phyloP scores from a whole-genome alignment of 768 basidiomycete genomes.

The Leccinum ochraceum region DNA sequence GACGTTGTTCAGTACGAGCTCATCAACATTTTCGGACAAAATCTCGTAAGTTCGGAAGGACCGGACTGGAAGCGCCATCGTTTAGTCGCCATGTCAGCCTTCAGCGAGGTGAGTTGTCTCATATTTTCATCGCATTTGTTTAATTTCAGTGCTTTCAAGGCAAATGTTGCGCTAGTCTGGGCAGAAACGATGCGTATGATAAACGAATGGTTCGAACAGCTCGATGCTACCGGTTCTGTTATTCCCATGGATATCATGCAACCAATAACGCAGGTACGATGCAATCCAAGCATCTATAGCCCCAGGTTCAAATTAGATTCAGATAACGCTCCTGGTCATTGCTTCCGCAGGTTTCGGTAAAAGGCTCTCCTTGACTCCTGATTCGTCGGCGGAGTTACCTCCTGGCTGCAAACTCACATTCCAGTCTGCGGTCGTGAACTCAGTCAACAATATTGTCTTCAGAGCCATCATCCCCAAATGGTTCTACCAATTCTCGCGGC shows the following conservation, averaged over 20 bases:
- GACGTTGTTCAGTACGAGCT: no score
- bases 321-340: constrained; percentile 42
- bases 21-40: no score
- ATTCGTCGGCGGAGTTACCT: constrained; percentile 26
- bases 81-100: no score
- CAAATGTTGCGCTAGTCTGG: constrained; percentile 52
- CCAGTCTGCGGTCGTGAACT: constrained; percentile 34
- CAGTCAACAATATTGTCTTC: constrained; percentile 27
- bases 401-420: constrained; percentile 38
- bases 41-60: no score
- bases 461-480: constrained; percentile 36
- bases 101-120: no score
- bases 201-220: constrained; percentile 43
- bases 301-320: background rate
- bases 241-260: constrained; percentile 20
- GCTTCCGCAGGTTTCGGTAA: constrained; percentile 44
- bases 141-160: constrained; percentile 25
- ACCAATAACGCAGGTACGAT: constrained; percentile 17
- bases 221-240: constrained; percentile 30
- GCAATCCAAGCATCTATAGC: background rate
- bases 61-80: no score
- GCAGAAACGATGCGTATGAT: constrained; percentile 41
- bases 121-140: background rate
- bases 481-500: constrained; percentile 27
- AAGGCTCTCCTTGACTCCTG: constrained; percentile 35